Evolutionary conservation across 441 rosid species (phyloP).

Genomic region (Syzygium syzygioides): DNA sequence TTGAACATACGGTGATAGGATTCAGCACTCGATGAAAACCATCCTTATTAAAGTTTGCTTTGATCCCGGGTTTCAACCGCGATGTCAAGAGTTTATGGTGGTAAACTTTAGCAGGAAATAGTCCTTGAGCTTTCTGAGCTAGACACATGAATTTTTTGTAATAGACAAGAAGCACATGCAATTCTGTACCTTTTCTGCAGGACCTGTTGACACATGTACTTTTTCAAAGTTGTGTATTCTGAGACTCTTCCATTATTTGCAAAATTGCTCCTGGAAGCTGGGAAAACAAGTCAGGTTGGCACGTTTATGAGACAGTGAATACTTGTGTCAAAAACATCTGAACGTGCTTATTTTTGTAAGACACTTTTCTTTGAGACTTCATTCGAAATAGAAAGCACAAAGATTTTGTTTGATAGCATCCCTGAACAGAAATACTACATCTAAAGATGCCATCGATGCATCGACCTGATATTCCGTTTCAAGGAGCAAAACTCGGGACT

Average conservation of each 20-base stretch:
- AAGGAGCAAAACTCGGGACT: neutral
- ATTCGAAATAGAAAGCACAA: neutral
- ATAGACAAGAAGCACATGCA: neutral
- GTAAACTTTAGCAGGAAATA: neutral
- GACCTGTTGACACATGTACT: neutral
- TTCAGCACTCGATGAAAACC: neutral
- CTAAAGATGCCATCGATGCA: neutral
- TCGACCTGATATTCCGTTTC: neutral
- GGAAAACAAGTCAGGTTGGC: neutral
- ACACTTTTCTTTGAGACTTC: neutral
- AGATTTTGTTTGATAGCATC: neutral
- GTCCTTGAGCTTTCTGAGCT: neutral
- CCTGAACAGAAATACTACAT: neutral
- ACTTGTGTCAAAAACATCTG: neutral
- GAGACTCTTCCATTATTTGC: neutral
- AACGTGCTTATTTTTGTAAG: neutral
- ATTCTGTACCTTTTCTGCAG: neutral
- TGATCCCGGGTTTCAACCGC: neutral
- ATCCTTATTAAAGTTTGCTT: neutral
- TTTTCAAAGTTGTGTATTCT: neutral
- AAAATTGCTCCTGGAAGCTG: neutral
- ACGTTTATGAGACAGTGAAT: neutral
- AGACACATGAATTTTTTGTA: neutral
- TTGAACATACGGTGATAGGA: constrained; percentile 12
- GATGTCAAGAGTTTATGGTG: neutral